These are phyloP conservation scores for Usnea hakonensis DNA, from an alignment of 495 filamentous ascomycete genomes.

Conservation along the genomic window DNA sequence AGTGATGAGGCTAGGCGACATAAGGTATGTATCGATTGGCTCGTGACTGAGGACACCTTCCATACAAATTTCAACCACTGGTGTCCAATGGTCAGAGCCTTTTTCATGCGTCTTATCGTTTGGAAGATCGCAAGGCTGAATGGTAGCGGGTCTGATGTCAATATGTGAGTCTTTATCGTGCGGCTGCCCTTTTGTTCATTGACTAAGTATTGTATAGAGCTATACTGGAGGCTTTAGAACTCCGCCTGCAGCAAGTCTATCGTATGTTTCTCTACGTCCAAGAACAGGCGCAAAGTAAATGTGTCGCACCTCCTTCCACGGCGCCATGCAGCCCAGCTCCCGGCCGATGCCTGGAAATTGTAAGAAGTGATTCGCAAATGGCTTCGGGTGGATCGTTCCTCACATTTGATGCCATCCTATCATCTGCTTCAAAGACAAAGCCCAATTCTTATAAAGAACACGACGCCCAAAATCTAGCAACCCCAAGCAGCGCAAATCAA, in stretches of 20 bases:
- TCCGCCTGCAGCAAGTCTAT: conserved; percentile 67
- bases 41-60: conserved; percentile 72
- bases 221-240: conserved; percentile 63
- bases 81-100: conserved; percentile 97
- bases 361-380: conserved; percentile 69
- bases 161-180: conserved; percentile 29
- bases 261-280: conserved; percentile 69
- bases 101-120: conserved; percentile 88
- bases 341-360: conserved; percentile 84
- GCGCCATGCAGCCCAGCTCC: conserved; percentile 82
- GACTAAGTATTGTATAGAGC: conserved; percentile 31
- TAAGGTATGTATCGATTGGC: conserved; percentile 66
- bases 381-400: conserved; percentile 52
- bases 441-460: conserved; percentile 33
- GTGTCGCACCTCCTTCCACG: conserved; percentile 58
- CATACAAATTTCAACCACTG: conserved; percentile 87
- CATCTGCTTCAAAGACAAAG: conserved; percentile 36
- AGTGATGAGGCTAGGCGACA: conserved; percentile 61
- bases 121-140: conserved; percentile 83
- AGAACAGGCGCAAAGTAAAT: conserved; percentile 50
- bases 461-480: conserved; percentile 31
- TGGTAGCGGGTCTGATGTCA: conserved; percentile 55
- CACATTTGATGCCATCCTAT: conserved; percentile 56
- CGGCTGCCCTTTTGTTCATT: too few relatives aligned
- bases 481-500: conserved; percentile 19